Evolutionary conservation across 2,329 filamentous ascomycete genomes (phyloP), one percentile per base, ranked within the genome.

Genomic region (Aspergillus tamarii): DNA sequence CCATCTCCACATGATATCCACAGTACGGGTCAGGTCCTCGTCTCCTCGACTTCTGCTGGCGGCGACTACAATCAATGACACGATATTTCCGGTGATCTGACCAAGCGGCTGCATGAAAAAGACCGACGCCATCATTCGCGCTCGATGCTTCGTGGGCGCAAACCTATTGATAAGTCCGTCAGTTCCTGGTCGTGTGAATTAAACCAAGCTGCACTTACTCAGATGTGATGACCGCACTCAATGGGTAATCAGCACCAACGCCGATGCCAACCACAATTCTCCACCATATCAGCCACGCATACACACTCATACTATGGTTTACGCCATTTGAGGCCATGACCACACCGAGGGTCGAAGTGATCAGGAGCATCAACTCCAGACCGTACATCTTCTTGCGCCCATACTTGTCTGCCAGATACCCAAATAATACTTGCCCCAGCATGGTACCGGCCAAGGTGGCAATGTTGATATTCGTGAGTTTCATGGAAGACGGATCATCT

Each of bases 71-170:
- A 83, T 67, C 5, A 89, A 76, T 4, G 86, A 86, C 12, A 90
- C 85, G 6, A 89, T 75, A 65, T 89, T 88, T 16, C 88, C 88
- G 1, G 88, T 80, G 2, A 89, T 84, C 70, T 91, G 88, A 7
- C 89, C 89, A 10, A 91, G 78, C 1, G 89, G 88, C 68, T 91
- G 89, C 85, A 89, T 90, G 69, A 89, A 82, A 72, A 91, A 91
- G 36, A 91, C 88, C 4, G 84, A 84, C 7, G 88, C 86, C 67
- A 91, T 80, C 88, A 91, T 91, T 23, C 83, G 86, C n/a, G 85
- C 85, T 56, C 89, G 81, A n/a, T 88, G 87, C 55, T 84, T 85
- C 0, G 87, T 90, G 0, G 81, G 80, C 3, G 82, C 81, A 60
- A 84, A 83, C 66, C 80, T 82, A 46, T 48, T 19, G 10, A n/a